Conservation (phyloP, 108 stramenopile species). For the Nannochloropsis salina region DNA sequence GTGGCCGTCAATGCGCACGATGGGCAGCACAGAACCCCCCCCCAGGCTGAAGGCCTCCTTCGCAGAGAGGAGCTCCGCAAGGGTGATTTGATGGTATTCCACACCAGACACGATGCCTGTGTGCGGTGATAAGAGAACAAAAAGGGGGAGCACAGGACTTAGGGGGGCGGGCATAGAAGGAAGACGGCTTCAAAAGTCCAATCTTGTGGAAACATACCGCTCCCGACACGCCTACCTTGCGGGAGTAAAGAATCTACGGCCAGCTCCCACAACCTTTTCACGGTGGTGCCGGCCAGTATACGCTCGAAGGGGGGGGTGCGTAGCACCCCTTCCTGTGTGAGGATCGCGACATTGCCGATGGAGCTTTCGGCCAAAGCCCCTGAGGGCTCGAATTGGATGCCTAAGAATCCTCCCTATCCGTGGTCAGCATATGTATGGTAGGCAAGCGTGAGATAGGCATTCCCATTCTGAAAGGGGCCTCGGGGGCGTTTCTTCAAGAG, state of each 20-base stretch:
- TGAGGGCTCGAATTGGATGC: slow-evolving; percentile 28
- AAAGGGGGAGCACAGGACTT: too few relatives aligned
- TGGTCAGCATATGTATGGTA: not conserved
- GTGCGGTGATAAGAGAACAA: not conserved
- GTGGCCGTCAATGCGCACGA: not conserved
- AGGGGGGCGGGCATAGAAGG: too few relatives aligned
- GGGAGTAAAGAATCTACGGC: slow-evolving; percentile 7
- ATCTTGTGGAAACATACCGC: too few relatives aligned
- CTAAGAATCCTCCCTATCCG: slow-evolving; percentile 32
- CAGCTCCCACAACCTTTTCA: slow-evolving; percentile 29
- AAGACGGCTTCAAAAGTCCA: too few relatives aligned
- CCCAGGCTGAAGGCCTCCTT: not conserved
- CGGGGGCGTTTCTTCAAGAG: too few relatives aligned
- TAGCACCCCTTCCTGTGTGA: slow-evolving; percentile 30
- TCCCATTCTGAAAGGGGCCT: too few relatives aligned
- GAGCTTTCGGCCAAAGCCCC: slow-evolving; percentile 36
- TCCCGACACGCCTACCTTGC: not conserved
- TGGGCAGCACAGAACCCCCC: not conserved
- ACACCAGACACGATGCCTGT: not conserved
- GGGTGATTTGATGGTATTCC: not conserved
- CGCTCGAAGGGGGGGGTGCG: slow-evolving; percentile 37
- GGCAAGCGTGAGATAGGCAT: too few relatives aligned
- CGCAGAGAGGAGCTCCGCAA: not conserved
- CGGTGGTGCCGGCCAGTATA: slow-evolving; percentile 42
- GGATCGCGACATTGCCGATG: slow-evolving; percentile 43